Evolutionary conservation across 2,329 filamentous ascomycete species (phyloP).

Genomic region (Cladosporium colombiae): DNA sequence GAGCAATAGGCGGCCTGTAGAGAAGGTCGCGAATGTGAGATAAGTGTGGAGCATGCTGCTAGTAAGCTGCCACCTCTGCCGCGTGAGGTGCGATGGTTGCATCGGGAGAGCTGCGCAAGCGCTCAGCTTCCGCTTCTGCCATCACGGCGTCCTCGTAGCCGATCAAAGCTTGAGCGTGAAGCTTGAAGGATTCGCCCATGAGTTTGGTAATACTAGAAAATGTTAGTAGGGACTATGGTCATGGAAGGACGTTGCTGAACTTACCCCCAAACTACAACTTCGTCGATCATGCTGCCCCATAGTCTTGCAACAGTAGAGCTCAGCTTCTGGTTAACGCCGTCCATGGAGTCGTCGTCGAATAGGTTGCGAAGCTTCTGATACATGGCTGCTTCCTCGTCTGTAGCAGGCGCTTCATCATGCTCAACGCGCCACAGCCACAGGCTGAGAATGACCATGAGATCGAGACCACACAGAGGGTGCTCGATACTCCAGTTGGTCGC

Average conservation of each 20-base stretch:
- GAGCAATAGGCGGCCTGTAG: conserved; percentile 1
- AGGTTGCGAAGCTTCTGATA: conserved; percentile 89
- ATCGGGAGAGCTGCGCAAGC: conserved; percentile 28
- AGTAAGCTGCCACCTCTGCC: conserved; percentile 37
- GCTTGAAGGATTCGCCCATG: conserved; percentile 97
- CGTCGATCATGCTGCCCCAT: conserved; percentile 97
- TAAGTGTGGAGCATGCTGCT: conserved; percentile 9
- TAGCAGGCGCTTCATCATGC: conserved; percentile 92
- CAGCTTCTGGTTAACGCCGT: conserved; percentile 77
- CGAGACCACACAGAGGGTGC: conserved; percentile 92
- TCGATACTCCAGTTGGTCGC: conserved; percentile 99
- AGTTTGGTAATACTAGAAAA: conserved; percentile 76
- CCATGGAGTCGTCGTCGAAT: conserved; percentile 87
- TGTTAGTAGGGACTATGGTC: conserved; percentile 46
- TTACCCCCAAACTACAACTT: conserved; percentile 99
- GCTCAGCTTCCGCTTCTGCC: conserved; percentile 35
- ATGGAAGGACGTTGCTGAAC: conserved; percentile 44
- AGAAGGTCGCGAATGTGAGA: conserved; percentile 10
- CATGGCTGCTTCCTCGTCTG: conserved; percentile 81
- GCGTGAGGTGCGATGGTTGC: conserved; percentile 30
- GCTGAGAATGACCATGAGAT: conserved; percentile 96
- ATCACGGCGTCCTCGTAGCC: conserved; percentile 84
- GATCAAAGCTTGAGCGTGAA: conserved; percentile 90
- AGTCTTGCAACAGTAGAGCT: conserved; percentile 94
- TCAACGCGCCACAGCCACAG: conserved; percentile 98